A percentile compares a stretch with the other conserved stretches of the same genome.
Conservation (phyloP, 2,329 filamentous ascomycete genomes). For the Exophiala alcalophila region DNA sequence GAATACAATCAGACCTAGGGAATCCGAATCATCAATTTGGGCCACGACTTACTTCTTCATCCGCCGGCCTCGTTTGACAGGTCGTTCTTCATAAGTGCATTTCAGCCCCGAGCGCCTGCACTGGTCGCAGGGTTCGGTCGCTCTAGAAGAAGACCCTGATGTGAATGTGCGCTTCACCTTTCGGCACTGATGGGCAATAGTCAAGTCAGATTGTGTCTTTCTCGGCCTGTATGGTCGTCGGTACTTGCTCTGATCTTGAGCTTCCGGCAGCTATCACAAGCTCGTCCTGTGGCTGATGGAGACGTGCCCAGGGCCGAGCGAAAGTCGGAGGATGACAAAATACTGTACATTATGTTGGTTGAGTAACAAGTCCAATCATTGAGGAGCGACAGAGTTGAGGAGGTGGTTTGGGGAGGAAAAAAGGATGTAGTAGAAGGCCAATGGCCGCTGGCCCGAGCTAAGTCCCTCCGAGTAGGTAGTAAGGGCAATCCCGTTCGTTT, state of each 20-base stretch:
- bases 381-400: no score
- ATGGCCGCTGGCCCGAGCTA: no score
- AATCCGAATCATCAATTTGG: no score
- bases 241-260: slow-evolving; percentile 12
- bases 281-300: not conserved
- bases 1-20: not conserved
- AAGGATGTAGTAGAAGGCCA: no score
- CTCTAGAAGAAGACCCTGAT: not conserved
- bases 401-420: no score
- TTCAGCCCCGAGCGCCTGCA: slow-evolving; percentile 2
- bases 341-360: not conserved
- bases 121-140: slow-evolving; percentile 1
- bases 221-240: not conserved
- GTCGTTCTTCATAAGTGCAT: slow-evolving; percentile 9
- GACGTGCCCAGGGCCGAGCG: not conserved
- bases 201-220: not conserved
- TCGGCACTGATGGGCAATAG: slow-evolving; percentile 2
- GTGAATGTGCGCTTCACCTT: not conserved
- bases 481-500: no score
- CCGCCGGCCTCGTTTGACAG: slow-evolving; percentile 9
- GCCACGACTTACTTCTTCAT: slow-evolving; percentile 1
- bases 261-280: slow-evolving; percentile 12
- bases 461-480: no score
- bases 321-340: not conserved
- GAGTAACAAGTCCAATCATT: no score